Base-by-base conservation (phyloP, 2,329 filamentous ascomycete species). In the Aureobasidium sp. region DNA sequence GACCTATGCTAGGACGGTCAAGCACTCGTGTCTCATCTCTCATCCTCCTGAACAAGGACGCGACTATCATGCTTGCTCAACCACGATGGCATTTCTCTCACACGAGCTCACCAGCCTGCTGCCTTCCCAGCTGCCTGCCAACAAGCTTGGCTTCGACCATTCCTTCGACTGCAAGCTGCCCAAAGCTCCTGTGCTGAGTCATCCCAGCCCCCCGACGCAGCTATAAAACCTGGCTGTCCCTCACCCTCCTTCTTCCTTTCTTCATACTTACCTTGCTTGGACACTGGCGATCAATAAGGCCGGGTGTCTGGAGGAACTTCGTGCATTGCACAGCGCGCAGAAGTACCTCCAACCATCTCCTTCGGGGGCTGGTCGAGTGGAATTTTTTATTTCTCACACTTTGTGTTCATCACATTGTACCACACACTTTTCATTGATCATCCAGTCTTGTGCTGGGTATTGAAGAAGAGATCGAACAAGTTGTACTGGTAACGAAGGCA, bases 281-380 rank as follows among this genome's bases (percentile, higher is more conserved):
- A 47, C 13, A 15, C 8, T 30, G 41, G 59, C 59, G 59, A 61
- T 61, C 59, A 61, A 10, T 49, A 54, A 61, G 48, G 59, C 59
- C 34, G 32, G 39, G 5, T 6, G 10, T 49, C 59, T 48, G 42
- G 27, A 61, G 41, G 34, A 27, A 53, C 49, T 45, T 39, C 61
- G 53, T 63, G 54, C 61, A 63, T 63, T 63, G 61, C 61, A 63
- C 61, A 63, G 61, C 61, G 61, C 54, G 61, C 53, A 39, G 61
- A 42, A 32, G 61, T 32, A 27, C 41, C 21, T 49, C 27, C 34
- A 53, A 47, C 7, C 37, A 58, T 63, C 39, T 63, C 54, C 54
- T 63, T 42, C 54, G 54, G 61, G 61, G 59, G 32, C 59, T 61
- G 32, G 3, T 41, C 48, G 3, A 48, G 41, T n/a, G 59, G 13